Base-by-base conservation (phyloP, 2,329 filamentous ascomycete genomes). In the Paramyrothecium roridum region DNA sequence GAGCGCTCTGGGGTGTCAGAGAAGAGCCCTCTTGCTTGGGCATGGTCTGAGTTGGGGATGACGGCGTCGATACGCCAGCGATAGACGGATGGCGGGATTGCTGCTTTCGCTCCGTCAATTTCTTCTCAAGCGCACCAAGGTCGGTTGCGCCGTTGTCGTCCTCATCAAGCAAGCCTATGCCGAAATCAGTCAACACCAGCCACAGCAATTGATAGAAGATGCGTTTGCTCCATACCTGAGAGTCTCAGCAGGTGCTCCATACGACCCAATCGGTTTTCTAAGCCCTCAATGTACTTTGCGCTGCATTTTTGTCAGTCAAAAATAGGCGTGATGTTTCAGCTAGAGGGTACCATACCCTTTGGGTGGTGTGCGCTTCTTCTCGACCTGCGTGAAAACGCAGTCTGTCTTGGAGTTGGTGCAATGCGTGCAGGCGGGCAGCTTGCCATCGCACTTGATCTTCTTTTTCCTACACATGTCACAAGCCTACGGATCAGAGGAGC, bases 351-450 rank as follows among this genome's bases (percentile, higher is more conserved):
- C 4, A 62, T 82, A 96, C 92, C 95, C 93, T 80, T 98, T 99
- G 1, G 93, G 95, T 53, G 95, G 93, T 72, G 90, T 95, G 56
- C 95, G 85, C 81, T 99, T 99, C 86, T 99, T 99, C 78, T 99
- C 95, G 40, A 98, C 93, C 70, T 96, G 92, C 1, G 95, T 98
- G 70, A 98, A 98, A 64, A 96, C 85, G 72, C 93, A 99, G 65
- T 96, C 92, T 6, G 93, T 97, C 80, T 97, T 97, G 80, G 97
- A 97, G 73, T 97, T 98, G 71, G 89, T 89, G 73, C 93, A 99
- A 74, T 98, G 95, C 8, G 91, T 93, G 74, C 95, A 99, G 57
- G 92, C 87, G 40, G 95, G 93, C 75, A 96, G 85, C 76, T 96
- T 96, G 63, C 95, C 93, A 70, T 98, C 95, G 74, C 93, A 98